Evolutionary conservation across 2,329 filamentous ascomycete species (phyloP).

Genomic region (Ophiostoma piceae): DNA sequence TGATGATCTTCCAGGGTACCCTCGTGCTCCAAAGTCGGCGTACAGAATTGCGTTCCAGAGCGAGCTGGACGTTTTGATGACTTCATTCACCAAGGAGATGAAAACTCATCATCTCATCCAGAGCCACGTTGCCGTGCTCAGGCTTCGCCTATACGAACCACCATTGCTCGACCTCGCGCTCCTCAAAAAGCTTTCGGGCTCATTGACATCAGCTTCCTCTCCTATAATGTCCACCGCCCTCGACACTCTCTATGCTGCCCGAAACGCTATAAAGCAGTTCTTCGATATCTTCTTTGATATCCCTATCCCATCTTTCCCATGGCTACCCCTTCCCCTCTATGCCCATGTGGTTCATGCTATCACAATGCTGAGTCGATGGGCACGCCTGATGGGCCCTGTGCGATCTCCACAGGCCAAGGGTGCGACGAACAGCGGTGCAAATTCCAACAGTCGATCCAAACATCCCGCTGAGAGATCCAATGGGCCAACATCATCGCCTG

Average conservation of each 20-base stretch:
- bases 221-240: conserved; percentile 38
- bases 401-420: background rate
- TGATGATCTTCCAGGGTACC: conserved; percentile 19
- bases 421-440: too few species aligned
- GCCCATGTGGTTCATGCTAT: conserved; percentile 47
- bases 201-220: conserved; percentile 37
- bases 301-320: background rate
- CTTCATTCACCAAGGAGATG: conserved; percentile 36
- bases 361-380: conserved; percentile 48
- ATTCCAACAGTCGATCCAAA: background rate
- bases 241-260: conserved; percentile 47
- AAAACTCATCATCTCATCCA: conserved; percentile 37
- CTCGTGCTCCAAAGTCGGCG: conserved; percentile 40
- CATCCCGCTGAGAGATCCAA: background rate
- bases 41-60: conserved; percentile 44
- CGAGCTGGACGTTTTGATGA: conserved; percentile 42
- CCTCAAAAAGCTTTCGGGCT: conserved; percentile 42
- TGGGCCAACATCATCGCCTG: background rate
- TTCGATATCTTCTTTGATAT: background rate
- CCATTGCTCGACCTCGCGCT: conserved; percentile 40
- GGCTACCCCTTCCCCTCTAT: conserved; percentile 43
- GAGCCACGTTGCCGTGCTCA: conserved; percentile 39
- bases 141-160: conserved; percentile 45
- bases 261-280: conserved; percentile 42
- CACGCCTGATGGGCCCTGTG: conserved; percentile 39